These are phyloP conservation scores for Phaffia australis DNA, from an alignment of 768 basidiomycete genomes.

Conservation along the genomic window DNA sequence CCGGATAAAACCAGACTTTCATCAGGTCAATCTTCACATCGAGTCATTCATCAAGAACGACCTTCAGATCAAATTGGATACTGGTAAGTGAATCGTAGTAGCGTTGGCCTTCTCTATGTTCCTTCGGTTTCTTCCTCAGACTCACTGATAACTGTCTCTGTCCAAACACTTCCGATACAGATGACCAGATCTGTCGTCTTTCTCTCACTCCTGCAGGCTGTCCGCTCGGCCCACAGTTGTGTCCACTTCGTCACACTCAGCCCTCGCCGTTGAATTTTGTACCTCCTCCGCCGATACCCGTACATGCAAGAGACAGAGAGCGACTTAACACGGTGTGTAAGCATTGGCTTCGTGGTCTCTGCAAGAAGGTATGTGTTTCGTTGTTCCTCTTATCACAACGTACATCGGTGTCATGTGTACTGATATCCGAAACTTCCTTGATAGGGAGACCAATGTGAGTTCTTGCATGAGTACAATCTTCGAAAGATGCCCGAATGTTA, in stretches of 20 bases:
- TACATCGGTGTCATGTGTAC: not conserved
- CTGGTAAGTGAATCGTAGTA: conserved; percentile 50
- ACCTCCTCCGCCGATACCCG: conserved; percentile 68
- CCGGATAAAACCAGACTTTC: conserved; percentile 76
- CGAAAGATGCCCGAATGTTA: conserved; percentile 97
- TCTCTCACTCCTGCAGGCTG: conserved; percentile 71
- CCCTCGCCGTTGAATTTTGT: conserved; percentile 85
- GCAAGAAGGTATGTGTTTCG: conserved; percentile 55
- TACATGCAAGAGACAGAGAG: conserved; percentile 61
- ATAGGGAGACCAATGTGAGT: conserved; percentile 83
- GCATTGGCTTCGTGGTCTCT: conserved; percentile 94
- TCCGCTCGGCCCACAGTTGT: conserved; percentile 81
- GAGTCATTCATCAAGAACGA: conserved; percentile 73
- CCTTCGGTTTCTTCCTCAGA: conserved; percentile 17
- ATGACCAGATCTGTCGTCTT: conserved; percentile 86
- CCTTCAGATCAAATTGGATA: conserved; percentile 76
- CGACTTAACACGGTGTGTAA: conserved; percentile 89
- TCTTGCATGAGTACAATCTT: conserved; percentile 96
- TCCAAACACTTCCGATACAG: conserved; percentile 40
- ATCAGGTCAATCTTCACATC: conserved; percentile 78
- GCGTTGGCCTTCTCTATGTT: not conserved
- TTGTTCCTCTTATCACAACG: not conserved
- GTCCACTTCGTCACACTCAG: conserved; percentile 80
- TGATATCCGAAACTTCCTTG: no score
- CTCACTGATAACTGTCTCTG: not conserved